phyloP scores from a whole-genome alignment of 208 protist species.

The Trypanosomatidae sp. region DNA sequence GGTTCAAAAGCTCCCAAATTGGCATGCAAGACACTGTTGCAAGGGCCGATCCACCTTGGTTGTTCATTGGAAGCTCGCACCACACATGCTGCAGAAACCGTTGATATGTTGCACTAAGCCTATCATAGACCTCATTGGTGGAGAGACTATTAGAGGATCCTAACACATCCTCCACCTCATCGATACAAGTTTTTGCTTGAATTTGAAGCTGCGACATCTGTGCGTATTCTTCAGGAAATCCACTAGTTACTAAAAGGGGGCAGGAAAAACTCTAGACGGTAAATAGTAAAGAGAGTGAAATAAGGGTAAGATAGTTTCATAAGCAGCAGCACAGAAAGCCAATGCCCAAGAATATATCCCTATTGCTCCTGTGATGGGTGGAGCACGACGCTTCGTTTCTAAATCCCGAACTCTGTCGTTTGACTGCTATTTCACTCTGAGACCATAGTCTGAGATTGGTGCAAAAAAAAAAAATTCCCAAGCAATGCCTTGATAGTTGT shows the following conservation, averaged over 20 bases:
- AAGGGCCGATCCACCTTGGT: constrained; percentile 51
- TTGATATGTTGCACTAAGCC: constrained; percentile 11
- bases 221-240: not conserved
- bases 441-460: not conserved
- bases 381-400: not conserved
- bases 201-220: constrained; percentile 32
- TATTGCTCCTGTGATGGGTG: not conserved
- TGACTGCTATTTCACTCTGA: not conserved
- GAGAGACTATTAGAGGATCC: not conserved
- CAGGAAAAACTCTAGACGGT: not conserved
- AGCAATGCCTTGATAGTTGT: not conserved
- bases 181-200: constrained; percentile 24
- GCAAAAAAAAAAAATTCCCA: not conserved
- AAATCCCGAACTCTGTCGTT: not conserved
- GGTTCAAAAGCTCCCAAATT: constrained; percentile 79
- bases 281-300: not conserved
- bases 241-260: too few relatives aligned
- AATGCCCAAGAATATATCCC: not conserved
- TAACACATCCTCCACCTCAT: constrained; percentile 17
- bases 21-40: constrained; percentile 79
- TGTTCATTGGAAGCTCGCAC: constrained; percentile 39
- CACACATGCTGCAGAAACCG: constrained; percentile 25
- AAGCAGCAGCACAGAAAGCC: not conserved
- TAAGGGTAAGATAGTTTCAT: not conserved
- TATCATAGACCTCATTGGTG: not conserved